Conservation (phyloP, 148 eudicot species). For the Chenopodium berlandieri region DNA sequence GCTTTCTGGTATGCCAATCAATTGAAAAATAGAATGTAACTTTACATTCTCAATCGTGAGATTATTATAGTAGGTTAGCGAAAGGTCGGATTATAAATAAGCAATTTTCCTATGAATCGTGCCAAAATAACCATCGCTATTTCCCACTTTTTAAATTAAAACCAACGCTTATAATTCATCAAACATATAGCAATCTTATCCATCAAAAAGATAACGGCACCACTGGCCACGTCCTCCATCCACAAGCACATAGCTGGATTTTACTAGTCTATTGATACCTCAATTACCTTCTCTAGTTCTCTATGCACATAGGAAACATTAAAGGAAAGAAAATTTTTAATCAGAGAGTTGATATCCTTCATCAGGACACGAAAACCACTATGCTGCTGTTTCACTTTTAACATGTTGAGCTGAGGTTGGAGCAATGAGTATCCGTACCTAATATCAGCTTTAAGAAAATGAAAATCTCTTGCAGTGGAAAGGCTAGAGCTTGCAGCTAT, state of each 20-base stretch:
- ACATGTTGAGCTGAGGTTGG: not conserved
- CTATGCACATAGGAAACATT: not conserved
- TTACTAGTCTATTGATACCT: not conserved
- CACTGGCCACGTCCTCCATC: not conserved
- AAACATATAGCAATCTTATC: not conserved
- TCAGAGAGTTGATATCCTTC: not conserved
- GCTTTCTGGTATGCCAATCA: not conserved
- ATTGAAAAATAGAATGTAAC: too few relatives aligned
- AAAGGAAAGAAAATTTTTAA: not conserved
- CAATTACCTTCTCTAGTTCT: not conserved
- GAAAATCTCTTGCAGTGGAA: not conserved
- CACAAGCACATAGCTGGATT: not conserved
- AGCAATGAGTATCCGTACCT: too few relatives aligned
- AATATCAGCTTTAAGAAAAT: not conserved
- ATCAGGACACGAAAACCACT: not conserved
- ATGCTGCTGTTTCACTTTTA: too few relatives aligned
- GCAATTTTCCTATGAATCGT: not conserved
- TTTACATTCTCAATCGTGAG: not conserved
- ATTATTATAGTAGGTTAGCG: not conserved
- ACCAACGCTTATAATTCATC: not conserved
- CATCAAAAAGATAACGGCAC: not conserved
- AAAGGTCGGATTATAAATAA: not conserved
- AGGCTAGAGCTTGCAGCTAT: not conserved
- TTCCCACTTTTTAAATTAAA: too few relatives aligned
- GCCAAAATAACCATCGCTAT: not conserved